Base-by-base conservation (phyloP, 176 grass and related monocot species). In the Juncus effusus region DNA sequence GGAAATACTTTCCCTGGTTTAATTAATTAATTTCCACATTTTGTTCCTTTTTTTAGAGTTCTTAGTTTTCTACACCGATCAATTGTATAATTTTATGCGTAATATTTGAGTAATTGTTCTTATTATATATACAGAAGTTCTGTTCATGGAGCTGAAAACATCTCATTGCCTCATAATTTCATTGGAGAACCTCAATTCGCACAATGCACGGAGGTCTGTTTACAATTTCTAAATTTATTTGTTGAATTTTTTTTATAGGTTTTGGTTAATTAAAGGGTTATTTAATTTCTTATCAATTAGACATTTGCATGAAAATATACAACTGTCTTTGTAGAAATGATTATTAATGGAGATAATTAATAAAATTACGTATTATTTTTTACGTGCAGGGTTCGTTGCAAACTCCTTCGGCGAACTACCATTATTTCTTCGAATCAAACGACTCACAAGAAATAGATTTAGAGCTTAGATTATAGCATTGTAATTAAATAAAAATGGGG, bases 401-500 rank as follows among this genome's bases (percentile, higher is more conserved):
- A 69, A 47, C 35, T 40, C 13, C 56, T 69, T 69, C 75, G 12
- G 51, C 50, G 54, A 49, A 44, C 40, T 62, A 58, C 10, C 55
- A 60, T 39, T 67, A 69, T 58, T 68, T 68, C 42, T 45, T 58
- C 14, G 41, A 74, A 51, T 61, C 71, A 63, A 74, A 38, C 10
- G 75, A 78, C 3, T 58, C 54, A 13, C 51, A 78, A 61, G 75
- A 62, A 14, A 40, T 78, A 50, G 75, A 78, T 78, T 78, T 78
- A 52, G 75, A 78, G 56, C 75, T 78, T 78, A 69, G 54, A 69
- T 78, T 78, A 28, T 28, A 78, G 62, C 64, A 62, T 52, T 78
- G 40, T 69, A 67, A 69, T n/a, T 63, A 57, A 59, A 55, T 42
- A 40, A 72, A 55, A 53, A 12, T 19, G 40, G 16, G 54, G 40